Percentiles rank a stretch among this genome's conserved stretches.
Evolutionary conservation across 306 rosid species (phyloP).

Genomic region (Cicer cuneatum): DNA sequence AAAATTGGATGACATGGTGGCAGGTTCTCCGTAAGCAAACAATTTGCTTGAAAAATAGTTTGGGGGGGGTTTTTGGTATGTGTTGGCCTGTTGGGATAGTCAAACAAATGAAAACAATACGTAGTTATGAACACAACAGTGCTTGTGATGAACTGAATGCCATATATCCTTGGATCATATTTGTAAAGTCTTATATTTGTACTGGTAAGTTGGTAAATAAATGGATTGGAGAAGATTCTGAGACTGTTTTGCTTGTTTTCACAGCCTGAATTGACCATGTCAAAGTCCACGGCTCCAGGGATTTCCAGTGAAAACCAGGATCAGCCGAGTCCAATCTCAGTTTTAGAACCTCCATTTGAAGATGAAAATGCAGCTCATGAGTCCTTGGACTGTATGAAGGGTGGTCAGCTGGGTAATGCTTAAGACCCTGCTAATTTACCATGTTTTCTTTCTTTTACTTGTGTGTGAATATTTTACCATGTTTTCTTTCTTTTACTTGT

Average conservation of each 20-base stretch:
- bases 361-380: constrained; percentile 64
- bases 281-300: constrained; percentile 60
- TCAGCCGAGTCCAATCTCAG: constrained; percentile 96
- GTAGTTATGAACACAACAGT: constrained; percentile 30
- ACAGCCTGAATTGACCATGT: constrained; percentile 58
- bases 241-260: constrained; percentile 39
- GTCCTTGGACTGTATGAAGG: constrained; percentile 56
- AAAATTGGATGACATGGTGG: constrained; percentile 25
- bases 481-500: neutral
- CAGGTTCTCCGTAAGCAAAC: constrained; percentile 26
- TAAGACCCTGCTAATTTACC: constrained; percentile 28
- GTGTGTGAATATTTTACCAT: neutral
- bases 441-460: neutral
- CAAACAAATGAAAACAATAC: constrained; percentile 28
- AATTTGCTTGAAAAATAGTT: constrained; percentile 25
- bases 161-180: neutral
- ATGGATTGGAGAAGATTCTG: constrained; percentile 32
- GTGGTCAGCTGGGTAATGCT: constrained; percentile 63
- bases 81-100: constrained; percentile 6
- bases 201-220: constrained; percentile 26
- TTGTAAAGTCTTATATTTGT: constrained; percentile 11
- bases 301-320: constrained; percentile 68
- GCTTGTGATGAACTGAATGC: constrained; percentile 31
- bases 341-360: constrained; percentile 78
- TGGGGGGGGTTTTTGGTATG: constrained; percentile 6